Percentiles rank a stretch among this genome's conserved stretches.
phyloP scores from a whole-genome alignment of 2,329 filamentous ascomycete genomes.

The Fusarium goolgardi region DNA sequence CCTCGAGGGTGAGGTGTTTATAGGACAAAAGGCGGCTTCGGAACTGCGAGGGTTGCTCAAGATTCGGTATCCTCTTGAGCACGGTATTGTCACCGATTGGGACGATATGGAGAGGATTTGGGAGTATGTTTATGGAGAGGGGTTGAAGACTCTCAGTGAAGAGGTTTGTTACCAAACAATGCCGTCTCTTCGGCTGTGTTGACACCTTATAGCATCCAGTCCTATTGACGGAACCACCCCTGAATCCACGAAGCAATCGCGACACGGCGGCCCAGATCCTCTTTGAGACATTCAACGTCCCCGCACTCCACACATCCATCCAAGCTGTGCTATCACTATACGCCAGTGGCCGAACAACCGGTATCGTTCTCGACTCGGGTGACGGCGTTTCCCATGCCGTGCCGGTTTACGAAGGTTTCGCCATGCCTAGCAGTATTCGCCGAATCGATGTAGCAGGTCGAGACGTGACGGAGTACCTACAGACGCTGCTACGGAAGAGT shows the following conservation, averaged over 20 bases:
- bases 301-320: constrained; percentile 94
- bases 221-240: constrained; percentile 91
- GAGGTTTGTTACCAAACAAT: constrained; percentile 68
- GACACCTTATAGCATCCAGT: constrained; percentile 78
- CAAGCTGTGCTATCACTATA: constrained; percentile 97
- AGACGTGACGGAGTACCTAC: constrained; percentile 95
- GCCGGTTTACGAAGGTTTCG: constrained; percentile 97
- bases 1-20: constrained; percentile 96
- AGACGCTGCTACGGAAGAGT: constrained; percentile 88
- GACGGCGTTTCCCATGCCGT: constrained; percentile 98
- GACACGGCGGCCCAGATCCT: constrained; percentile 97
- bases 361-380: constrained; percentile 93
- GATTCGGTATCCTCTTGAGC: constrained; percentile 94
- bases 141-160: constrained; percentile 95
- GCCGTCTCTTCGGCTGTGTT: constrained; percentile 27
- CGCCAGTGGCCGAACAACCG: constrained; percentile 93
- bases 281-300: constrained; percentile 99
- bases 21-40: constrained; percentile 87
- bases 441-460: constrained; percentile 95
- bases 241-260: constrained; percentile 95
- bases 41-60: constrained; percentile 93
- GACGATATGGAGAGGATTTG: constrained; percentile 99
- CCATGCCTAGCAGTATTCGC: constrained; percentile 94
- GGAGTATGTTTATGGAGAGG: constrained; percentile 97
- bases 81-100: constrained; percentile 99